Base-by-base conservation (phyloP, 805 yeast species). In the Wickerhamomyces chambardii region DNA sequence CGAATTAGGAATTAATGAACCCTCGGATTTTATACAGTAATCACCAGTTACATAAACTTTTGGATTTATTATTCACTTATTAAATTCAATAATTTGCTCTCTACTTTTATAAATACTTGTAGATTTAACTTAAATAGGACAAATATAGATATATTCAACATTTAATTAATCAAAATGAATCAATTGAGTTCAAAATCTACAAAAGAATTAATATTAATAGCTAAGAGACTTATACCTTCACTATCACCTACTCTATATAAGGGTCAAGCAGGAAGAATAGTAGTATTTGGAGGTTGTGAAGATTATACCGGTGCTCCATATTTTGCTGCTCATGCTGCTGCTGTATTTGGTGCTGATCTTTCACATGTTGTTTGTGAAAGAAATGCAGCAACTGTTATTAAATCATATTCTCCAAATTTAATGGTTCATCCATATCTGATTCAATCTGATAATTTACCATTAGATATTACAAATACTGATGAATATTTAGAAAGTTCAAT, bases 301-400 rank as follows among this genome's bases (percentile, higher is more conserved):
- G 97, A 90, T 55, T 90, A 87, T 55, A 89, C 97, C 0, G 98
- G 98, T 0, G 98, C 98, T 0, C 97, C 97, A 2, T 92, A 68
- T 57, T 92, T 92, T 55, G 72, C 95, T 26, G 83, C 94, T 5
- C 81, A 83, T 53, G 83, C 95, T 1, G 75, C 95, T 1, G 84
- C 95, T 2, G 59, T 82, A 27, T 68, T 81, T 33, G 98, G 98
- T 1, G 80, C 87, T 35, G 98, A 90, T 53, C 65, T 92, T 61
- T 73, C 90, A 27, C 97, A 90, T 56, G 70, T 90, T 9, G 68
- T 92, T n/a, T 92, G 97, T 60, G 95, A 86, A 45, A 56, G 61
- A 34, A 59, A 63, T 22, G 97, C 97, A 1, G 89, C 84, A 0
- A 60, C 80, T 0, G 79, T 85, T 6, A 86, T 90, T 50, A 90